phyloP scores from a whole-genome alignment of 805 yeast species.

The Maudiozyma saulgeensis region DNA sequence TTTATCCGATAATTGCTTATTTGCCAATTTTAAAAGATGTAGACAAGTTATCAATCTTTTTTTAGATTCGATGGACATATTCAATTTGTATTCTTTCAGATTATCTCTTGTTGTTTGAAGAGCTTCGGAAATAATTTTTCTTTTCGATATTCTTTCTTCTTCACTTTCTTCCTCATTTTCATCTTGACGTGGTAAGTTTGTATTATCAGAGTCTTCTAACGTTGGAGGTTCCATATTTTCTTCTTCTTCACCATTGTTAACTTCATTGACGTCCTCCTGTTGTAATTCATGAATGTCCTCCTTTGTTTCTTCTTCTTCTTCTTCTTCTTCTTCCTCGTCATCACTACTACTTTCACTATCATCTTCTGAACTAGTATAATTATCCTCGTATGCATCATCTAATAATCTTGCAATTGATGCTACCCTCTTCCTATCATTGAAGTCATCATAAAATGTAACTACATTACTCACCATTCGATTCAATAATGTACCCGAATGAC shows the following conservation, averaged over 20 bases:
- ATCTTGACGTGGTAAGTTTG: too few species aligned
- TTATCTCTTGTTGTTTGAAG: conserved; percentile 30
- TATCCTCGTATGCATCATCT: conserved; percentile 36
- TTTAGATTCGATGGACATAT: conserved; percentile 58
- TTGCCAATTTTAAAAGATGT: conserved; percentile 72
- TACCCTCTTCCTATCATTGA: conserved; percentile 31
- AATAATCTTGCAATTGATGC: conserved; percentile 27
- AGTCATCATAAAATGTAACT: conserved; percentile 38
- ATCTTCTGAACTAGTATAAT: conserved; percentile 14
- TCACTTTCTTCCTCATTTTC: not conserved
- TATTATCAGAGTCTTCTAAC: too few species aligned
- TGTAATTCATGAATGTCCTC: not conserved
- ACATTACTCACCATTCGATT: conserved; percentile 36
- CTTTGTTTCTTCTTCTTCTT: not conserved
- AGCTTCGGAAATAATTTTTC: conserved; percentile 31
- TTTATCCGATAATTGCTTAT: conserved; percentile 59
- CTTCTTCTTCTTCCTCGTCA: conserved; percentile 12
- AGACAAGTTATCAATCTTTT: conserved; percentile 69
- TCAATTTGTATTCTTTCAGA: conserved; percentile 29
- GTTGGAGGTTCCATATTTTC: too few species aligned
- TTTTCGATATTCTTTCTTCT: conserved; percentile 19
- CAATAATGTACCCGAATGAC: conserved; percentile 4
- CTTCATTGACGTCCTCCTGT: too few species aligned
- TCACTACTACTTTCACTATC: conserved; percentile 10
- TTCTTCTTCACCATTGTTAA: too few species aligned